phyloP scores from a whole-genome alignment of 305 asterid species.

The Fraxinus angustifolia region DNA sequence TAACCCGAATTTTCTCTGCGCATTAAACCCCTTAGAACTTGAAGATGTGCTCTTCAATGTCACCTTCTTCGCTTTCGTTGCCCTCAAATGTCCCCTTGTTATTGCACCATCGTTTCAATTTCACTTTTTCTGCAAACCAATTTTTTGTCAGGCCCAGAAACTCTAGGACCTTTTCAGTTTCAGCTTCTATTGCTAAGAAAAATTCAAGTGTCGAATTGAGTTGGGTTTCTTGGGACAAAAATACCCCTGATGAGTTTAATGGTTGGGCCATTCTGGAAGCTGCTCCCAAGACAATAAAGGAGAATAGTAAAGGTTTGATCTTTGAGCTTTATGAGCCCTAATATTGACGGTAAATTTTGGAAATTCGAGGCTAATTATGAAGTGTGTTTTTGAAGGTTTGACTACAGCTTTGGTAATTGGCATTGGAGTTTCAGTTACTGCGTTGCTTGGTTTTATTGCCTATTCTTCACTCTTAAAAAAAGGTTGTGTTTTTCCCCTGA shows the following conservation, averaged over 20 bases:
- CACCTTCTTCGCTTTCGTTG: constrained; percentile 40
- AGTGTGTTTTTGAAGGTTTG: constrained; percentile 44
- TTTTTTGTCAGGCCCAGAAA: constrained; percentile 32
- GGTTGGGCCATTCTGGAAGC: constrained; percentile 74
- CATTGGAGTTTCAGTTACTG: constrained; percentile 55
- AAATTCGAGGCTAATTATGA: constrained; percentile 15
- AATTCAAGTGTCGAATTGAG: constrained; percentile 37
- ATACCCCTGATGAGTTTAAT: constrained; percentile 50
- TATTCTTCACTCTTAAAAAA: constrained; percentile 46
- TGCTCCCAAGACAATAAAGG: constrained; percentile 29
- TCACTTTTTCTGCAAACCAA: constrained; percentile 35
- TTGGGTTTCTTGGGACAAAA: constrained; percentile 49
- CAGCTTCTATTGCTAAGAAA: constrained; percentile 53
- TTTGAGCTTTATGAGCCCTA: neutral
- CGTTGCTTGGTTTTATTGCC: constrained; percentile 53
- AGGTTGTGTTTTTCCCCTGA: constrained; percentile 32
- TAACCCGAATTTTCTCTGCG: constrained; percentile 4
- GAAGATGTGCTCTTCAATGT: constrained; percentile 50
- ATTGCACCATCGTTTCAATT: constrained; percentile 35
- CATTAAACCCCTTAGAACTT: neutral
- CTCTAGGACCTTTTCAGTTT: constrained; percentile 28
- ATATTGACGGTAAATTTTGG: neutral
- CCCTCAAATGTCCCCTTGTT: constrained; percentile 39
- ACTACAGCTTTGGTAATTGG: constrained; percentile 49
- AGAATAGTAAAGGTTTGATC: constrained; percentile 36